Evolutionary conservation across 306 rosid species (phyloP).

Genomic region (Prunus dulcis): DNA sequence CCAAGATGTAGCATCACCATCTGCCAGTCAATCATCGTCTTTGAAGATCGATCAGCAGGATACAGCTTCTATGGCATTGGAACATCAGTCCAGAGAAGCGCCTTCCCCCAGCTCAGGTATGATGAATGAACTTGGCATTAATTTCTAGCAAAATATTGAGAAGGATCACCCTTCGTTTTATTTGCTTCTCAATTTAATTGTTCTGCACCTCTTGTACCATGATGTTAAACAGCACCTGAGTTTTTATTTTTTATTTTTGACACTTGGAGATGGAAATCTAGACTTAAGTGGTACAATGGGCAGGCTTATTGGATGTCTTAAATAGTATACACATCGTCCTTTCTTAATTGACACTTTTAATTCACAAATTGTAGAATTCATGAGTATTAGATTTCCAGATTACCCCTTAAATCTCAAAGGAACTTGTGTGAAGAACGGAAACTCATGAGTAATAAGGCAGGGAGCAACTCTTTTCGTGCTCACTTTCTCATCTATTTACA

Average conservation of each 20-base stretch:
- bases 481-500: no score
- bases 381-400: background rate
- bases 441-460: background rate
- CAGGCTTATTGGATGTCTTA: background rate
- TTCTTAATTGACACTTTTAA: background rate
- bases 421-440: background rate
- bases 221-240: background rate
- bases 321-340: background rate
- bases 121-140: conserved; percentile 19
- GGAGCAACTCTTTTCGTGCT: no score
- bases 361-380: background rate
- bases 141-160: background rate
- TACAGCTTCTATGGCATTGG: conserved; percentile 39
- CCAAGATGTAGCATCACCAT: conserved; percentile 53
- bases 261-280: no score
- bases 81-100: conserved; percentile 52
- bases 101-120: conserved; percentile 94
- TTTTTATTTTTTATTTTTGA: background rate
- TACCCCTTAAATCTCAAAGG: background rate
- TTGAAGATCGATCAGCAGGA: conserved; percentile 57
- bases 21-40: conserved; percentile 50
- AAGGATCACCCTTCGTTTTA: background rate
- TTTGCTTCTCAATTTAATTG: background rate
- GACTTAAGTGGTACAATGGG: background rate
- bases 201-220: background rate